Percentiles rank a stretch among this genome's conserved stretches.
These are phyloP conservation scores for Xylaria curta DNA, from an alignment of 495 filamentous ascomycete genomes.

Conservation along the genomic window DNA sequence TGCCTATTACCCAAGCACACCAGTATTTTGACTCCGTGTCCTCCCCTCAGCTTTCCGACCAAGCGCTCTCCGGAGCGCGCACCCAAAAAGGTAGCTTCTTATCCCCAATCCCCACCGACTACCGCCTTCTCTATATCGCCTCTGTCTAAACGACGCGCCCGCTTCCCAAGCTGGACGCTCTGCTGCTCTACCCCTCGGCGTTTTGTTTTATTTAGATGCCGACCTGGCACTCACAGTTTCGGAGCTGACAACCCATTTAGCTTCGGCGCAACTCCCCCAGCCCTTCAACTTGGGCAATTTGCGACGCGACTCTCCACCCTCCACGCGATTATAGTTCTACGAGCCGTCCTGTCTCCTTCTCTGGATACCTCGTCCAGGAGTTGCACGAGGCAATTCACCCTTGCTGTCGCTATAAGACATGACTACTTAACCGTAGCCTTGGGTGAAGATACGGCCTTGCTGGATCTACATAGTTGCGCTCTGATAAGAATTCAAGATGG, in stretches of 20 bases:
- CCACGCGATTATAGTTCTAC: constrained; percentile 11
- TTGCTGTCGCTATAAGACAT: constrained; percentile 44
- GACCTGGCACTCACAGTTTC: neutral
- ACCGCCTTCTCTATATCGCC: constrained; percentile 34
- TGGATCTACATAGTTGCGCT: constrained; percentile 24
- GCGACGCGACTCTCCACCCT: constrained; percentile 33
- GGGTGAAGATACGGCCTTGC: constrained; percentile 29
- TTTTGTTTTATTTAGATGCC: constrained; percentile 3
- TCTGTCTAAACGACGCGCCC: constrained; percentile 39
- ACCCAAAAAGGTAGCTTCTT: constrained; percentile 30
- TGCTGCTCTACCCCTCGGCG: constrained; percentile 20
- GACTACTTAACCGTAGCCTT: constrained; percentile 39
- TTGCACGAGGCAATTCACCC: constrained; percentile 29
- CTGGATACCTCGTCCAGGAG: constrained; percentile 32
- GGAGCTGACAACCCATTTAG: constrained; percentile 14
- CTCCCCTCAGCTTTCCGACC: constrained; percentile 19
- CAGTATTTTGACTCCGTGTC: constrained; percentile 27
- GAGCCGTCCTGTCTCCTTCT: neutral
- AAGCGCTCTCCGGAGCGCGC: constrained; percentile 37
- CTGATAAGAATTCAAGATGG: constrained; percentile 61
- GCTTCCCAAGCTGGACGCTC: constrained; percentile 33
- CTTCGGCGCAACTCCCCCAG: constrained; percentile 26
- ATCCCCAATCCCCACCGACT: constrained; percentile 39
- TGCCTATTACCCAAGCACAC: constrained; percentile 15
- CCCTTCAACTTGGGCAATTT: constrained; percentile 32